Evolutionary conservation across 2,329 filamentous ascomycete species (phyloP), one percentile per base, ranked within the genome.

Genomic region (Microdochium trichocladiopsis): DNA sequence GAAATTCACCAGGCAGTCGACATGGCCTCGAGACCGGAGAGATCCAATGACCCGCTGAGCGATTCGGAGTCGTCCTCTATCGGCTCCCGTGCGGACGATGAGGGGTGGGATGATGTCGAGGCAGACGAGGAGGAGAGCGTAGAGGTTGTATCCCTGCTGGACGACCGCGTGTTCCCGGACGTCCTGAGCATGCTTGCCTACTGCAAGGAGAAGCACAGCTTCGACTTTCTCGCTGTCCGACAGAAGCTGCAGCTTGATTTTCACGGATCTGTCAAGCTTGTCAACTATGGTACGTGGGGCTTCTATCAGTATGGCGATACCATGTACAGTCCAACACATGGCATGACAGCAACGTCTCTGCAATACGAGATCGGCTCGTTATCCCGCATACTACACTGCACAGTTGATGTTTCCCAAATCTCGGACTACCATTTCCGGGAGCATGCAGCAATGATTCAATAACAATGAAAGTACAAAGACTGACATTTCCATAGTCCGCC

Each of bases 241-340:
- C 79, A 81, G 53, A 71, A 69, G 22, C 67, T 82, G 63, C 76
- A 72, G 22, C 74, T 91, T 47, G 87, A 92, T 62, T 90, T 91
- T 59, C 78, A 90, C 54, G 87, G 83, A 25, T 81, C 78, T 54
- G 82, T 92, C 60, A 90, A 85, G 68, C 73, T 92, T 31, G 82
- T 91, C 65, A 92, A 92, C 65, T 90, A 83, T 60, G 68, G 75
- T 78, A 45, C 41, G 41, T 45, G 21, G 41, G 21, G 41, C n/a
- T 12, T 16, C n/a, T 41, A 54, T 41, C 6, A 18, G n/a, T n/a
- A n/a, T n/a, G n/a, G n/a, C n/a, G n/a, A n/a, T n/a, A n/a, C n/a
- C n/a, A n/a, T n/a, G n/a, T n/a, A n/a, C n/a, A n/a, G n/a, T n/a
- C n/a, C n/a, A n/a, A n/a, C n/a, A n/a, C n/a, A n/a, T n/a, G n/a